phyloP scores from a whole-genome alignment of 257 asterid species.

The Gentiana macrophylla region DNA sequence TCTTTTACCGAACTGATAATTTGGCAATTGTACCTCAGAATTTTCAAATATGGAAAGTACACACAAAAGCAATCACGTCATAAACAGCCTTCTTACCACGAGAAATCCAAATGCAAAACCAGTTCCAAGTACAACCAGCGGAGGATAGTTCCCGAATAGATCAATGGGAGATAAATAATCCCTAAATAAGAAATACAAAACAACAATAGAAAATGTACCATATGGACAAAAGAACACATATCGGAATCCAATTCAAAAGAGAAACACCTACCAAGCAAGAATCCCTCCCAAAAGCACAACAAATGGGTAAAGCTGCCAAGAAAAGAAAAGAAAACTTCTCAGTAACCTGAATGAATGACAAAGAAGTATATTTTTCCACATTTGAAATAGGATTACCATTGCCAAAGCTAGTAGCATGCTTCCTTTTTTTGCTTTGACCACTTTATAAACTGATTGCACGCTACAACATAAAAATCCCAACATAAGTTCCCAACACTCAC shows the following conservation, averaged over 20 bases:
- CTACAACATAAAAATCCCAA: slow-evolving; percentile 14
- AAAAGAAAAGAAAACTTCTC: slow-evolving; percentile 11
- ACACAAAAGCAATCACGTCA: neutral
- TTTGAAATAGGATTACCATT: slow-evolving; percentile 40
- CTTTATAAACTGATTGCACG: slow-evolving; percentile 50
- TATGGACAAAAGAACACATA: neutral
- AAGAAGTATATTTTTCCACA: neutral
- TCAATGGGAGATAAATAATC: slow-evolving; percentile 73
- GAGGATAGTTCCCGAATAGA: slow-evolving; percentile 57
- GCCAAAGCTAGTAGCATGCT: slow-evolving; percentile 79
- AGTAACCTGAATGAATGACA: slow-evolving; percentile 1
- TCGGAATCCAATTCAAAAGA: slow-evolving; percentile 6
- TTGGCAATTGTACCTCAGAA: neutral
- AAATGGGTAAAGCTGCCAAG: slow-evolving; percentile 72
- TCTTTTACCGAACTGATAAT: neutral
- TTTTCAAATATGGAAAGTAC: neutral
- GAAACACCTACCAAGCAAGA: slow-evolving; percentile 51
- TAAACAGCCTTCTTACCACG: slow-evolving; percentile 48
- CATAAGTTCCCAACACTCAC: no score
- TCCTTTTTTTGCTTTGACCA: slow-evolving; percentile 76
- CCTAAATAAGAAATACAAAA: slow-evolving; percentile 33
- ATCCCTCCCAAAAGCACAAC: slow-evolving; percentile 66
- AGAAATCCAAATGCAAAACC: slow-evolving; percentile 96
- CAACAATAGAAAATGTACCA: slow-evolving; percentile 1
- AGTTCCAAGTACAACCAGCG: slow-evolving; percentile 54